Percentiles rank a stretch among this genome's conserved stretches.
Evolutionary conservation across 2,329 filamentous ascomycete genomes (phyloP).

Genomic region (Monosporascus sp.): DNA sequence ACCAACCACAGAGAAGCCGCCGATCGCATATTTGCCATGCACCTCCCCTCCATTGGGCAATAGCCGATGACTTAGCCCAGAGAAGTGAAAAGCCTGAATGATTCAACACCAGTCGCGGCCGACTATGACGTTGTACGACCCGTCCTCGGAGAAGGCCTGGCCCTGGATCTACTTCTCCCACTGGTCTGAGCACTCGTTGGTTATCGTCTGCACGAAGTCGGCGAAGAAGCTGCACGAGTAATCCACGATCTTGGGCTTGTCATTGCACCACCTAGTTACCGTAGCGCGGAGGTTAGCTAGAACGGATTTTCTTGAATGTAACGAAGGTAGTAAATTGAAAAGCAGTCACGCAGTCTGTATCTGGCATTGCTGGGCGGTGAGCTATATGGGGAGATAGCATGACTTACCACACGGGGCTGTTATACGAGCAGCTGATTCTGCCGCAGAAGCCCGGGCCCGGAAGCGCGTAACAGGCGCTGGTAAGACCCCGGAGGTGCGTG

Average conservation of each 20-base stretch:
- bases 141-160: neutral
- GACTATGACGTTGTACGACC: neutral
- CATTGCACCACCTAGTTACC: constrained; percentile 1
- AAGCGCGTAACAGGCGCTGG: neutral
- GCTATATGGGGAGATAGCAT: neutral
- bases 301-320: no score
- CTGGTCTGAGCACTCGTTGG: neutral
- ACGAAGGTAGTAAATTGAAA: neutral
- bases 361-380: neutral
- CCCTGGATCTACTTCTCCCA: neutral
- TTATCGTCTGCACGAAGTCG: neutral
- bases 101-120: neutral
- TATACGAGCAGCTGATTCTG: neutral
- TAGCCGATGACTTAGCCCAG: neutral
- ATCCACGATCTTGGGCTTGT: neutral
- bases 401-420: neutral
- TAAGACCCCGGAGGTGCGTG: neutral
- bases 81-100: neutral
- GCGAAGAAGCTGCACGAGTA: neutral
- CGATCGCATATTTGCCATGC: no score
- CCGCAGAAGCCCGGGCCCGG: neutral
- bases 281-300: no score
- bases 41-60: no score
- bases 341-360: no score
- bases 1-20: no score